phyloP scores from a whole-genome alignment of 2,329 filamentous ascomycete genomes.

The Septoria petroselini region DNA sequence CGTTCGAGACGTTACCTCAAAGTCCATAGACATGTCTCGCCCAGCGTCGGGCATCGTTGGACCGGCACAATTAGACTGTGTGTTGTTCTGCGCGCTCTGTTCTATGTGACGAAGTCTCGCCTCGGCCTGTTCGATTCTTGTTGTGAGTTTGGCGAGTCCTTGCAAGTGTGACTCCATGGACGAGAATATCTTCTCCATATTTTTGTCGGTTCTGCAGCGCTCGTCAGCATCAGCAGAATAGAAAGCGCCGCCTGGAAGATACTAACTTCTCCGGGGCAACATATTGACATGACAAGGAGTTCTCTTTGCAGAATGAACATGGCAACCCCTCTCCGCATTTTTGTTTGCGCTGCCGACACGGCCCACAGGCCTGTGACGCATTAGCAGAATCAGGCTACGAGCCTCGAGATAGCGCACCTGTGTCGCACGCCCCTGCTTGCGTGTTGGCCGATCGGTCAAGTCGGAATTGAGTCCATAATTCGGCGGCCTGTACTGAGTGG shows the following conservation, averaged over 20 bases:
- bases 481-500: too few species aligned
- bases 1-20: constrained; percentile 41
- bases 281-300: constrained; percentile 80
- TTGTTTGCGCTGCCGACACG: constrained; percentile 80
- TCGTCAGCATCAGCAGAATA: constrained; percentile 78
- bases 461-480: too few species aligned
- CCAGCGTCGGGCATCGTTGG: constrained; percentile 14
- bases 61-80: constrained; percentile 10
- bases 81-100: constrained; percentile 17
- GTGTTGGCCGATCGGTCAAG: too few species aligned
- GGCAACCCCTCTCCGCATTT: constrained; percentile 87
- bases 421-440: constrained; percentile 40
- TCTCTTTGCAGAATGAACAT: constrained; percentile 83
- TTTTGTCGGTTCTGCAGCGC: constrained; percentile 45
- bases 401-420: constrained; percentile 21
- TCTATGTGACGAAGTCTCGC: constrained; percentile 31
- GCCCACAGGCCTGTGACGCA: constrained; percentile 72
- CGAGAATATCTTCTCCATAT: constrained; percentile 49
- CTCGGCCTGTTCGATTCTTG: constrained; percentile 31
- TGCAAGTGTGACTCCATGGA: constrained; percentile 42
- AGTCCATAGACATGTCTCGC: neutral
- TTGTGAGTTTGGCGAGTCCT: constrained; percentile 29
- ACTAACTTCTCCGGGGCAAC: too few species aligned
- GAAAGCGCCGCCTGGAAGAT: constrained; percentile 80
- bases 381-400: constrained; percentile 19